phyloP scores from a whole-genome alignment of 2,329 filamentous ascomycete species.

The Fusarium sp. region DNA sequence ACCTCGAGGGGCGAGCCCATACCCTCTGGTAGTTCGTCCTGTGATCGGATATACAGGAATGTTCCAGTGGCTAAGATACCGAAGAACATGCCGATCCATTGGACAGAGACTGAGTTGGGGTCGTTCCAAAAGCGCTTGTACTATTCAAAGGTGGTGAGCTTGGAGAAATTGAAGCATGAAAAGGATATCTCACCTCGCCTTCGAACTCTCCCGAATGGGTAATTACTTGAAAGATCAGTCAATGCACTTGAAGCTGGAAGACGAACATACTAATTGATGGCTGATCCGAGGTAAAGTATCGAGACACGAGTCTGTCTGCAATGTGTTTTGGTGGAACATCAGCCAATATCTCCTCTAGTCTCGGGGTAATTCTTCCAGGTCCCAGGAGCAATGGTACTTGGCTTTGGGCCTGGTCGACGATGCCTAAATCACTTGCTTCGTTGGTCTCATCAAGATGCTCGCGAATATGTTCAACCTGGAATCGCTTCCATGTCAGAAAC shows the following conservation, averaged over 20 bases:
- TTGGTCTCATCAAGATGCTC: slow-evolving; percentile 24
- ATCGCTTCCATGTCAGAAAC: fast-evolving
- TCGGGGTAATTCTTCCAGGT: not conserved
- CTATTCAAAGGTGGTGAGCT: not conserved
- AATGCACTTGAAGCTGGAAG: fast-evolving
- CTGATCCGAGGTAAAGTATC: slow-evolving; percentile 33
- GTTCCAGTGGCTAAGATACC: slow-evolving; percentile 29
- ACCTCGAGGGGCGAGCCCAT: slow-evolving; percentile 24
- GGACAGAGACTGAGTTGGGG: slow-evolving; percentile 1
- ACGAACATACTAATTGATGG: slow-evolving; percentile 25
- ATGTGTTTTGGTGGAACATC: slow-evolving; percentile 30
- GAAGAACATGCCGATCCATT: slow-evolving; percentile 37
- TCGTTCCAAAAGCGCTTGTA: slow-evolving; percentile 38
- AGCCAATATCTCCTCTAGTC: slow-evolving; percentile 27
- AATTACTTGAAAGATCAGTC: slow-evolving; percentile 21
- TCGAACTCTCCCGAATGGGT: slow-evolving; percentile 38
- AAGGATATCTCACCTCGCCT: slow-evolving; percentile 15
- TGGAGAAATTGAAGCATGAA: fast-evolving
- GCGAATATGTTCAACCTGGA: slow-evolving; percentile 30
- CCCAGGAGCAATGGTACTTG: slow-evolving; percentile 33
- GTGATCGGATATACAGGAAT: slow-evolving; percentile 28
- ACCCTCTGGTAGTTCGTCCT: slow-evolving; percentile 23
- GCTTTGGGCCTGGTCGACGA: slow-evolving; percentile 6
- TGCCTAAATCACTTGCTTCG: not conserved
- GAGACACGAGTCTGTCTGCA: slow-evolving; percentile 33